Conservation (phyloP, 2,329 filamentous ascomycete genomes). For the Clonostachys chloroleuca region DNA sequence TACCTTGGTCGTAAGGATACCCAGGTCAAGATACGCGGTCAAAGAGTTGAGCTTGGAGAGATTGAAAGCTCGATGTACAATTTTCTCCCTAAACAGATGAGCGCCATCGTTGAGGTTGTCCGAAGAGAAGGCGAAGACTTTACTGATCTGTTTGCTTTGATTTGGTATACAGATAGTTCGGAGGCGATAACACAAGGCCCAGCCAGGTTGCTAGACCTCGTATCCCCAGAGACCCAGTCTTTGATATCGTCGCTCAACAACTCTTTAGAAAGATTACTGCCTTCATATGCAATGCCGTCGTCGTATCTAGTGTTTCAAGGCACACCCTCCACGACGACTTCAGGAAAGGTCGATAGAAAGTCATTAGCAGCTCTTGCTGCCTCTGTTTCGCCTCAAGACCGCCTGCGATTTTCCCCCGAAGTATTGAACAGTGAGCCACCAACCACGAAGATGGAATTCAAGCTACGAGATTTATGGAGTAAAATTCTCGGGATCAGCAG, state of each 20-base stretch:
- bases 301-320: constrained; percentile 4
- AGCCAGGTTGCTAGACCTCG: not conserved
- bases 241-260: constrained; percentile 1
- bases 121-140: not conserved
- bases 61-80: constrained; percentile 5
- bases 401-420: not conserved
- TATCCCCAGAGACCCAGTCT: not conserved
- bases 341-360: constrained; percentile 9
- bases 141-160: not conserved
- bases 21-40: constrained; percentile 12
- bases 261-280: not conserved
- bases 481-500: constrained; percentile 1
- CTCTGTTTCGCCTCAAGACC: not conserved
- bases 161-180: not conserved
- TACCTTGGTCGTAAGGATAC: constrained; percentile 9
- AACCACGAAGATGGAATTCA: constrained; percentile 4
- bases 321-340: constrained; percentile 11
- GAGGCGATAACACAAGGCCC: not conserved
- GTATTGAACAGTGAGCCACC: not conserved
- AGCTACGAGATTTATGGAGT: constrained; percentile 4
- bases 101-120: not conserved
- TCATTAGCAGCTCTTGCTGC: constrained; percentile 13
- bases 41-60: constrained; percentile 10
- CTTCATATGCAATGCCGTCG: constrained; percentile 9
- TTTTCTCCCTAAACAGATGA: not conserved